A percentile compares a stretch with the other conserved stretches of the same genome.
Conservation (phyloP, 306 rosid species). For the Acacia melanoxylon region DNA sequence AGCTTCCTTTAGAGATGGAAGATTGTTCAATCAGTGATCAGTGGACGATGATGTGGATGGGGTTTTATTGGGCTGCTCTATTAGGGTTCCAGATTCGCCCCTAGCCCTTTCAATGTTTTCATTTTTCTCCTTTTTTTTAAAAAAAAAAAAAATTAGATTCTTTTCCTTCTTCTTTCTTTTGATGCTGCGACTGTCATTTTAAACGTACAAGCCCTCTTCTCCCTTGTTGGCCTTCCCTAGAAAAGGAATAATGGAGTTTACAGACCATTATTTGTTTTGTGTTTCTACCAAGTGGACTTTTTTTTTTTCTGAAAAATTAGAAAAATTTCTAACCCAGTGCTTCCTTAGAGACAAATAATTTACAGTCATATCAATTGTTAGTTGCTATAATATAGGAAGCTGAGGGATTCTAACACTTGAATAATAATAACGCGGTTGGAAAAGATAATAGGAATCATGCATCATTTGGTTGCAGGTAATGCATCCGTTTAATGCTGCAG, state of each 20-base stretch:
- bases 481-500: slow-evolving; percentile 67
- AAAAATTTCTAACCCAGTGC: not conserved
- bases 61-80: not conserved
- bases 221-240: not conserved
- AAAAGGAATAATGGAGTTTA: not conserved
- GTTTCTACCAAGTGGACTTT: not conserved
- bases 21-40: not conserved
- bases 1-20: not conserved
- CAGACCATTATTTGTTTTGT: not conserved
- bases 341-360: not conserved
- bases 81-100: not conserved
- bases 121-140: not conserved
- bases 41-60: not conserved
- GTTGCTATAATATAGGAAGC: not conserved
- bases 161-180: not conserved
- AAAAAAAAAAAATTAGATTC: not conserved
- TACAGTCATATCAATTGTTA: not conserved
- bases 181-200: not conserved
- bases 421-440: not conserved
- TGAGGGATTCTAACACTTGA: not conserved
- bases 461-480: slow-evolving; percentile 58
- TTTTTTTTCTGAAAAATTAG: not conserved
- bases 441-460: not conserved
- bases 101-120: not conserved
- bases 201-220: not conserved